Evolutionary conservation across 2,329 filamentous ascomycete species (phyloP).

Genomic region (Chrysoporthe austroafricana): DNA sequence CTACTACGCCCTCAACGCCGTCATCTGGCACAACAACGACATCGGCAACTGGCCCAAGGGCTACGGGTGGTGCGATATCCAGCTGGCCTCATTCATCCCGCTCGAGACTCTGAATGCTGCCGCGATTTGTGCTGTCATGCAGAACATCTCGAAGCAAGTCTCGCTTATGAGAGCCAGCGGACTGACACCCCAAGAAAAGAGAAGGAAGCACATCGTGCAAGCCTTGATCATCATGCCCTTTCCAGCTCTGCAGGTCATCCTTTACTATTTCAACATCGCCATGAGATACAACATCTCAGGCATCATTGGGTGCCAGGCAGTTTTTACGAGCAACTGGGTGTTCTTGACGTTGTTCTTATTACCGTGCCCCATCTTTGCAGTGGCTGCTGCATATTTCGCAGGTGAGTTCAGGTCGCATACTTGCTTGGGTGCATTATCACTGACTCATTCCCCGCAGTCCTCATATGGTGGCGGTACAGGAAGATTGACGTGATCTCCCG

Average conservation of each 20-base stretch:
- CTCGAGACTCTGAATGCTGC: slow-evolving; percentile 51
- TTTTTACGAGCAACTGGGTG: slow-evolving; percentile 51
- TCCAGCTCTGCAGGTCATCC: slow-evolving; percentile 52
- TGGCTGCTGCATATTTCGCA: slow-evolving; percentile 51
- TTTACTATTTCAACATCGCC: slow-evolving; percentile 51
- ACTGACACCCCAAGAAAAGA: slow-evolving; percentile 46
- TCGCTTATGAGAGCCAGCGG: slow-evolving; percentile 47
- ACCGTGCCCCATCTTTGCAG: slow-evolving; percentile 48
- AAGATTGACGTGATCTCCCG: slow-evolving; percentile 47
- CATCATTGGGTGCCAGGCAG: slow-evolving; percentile 53
- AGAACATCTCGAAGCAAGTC: slow-evolving; percentile 56
- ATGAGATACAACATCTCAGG: slow-evolving; percentile 56
- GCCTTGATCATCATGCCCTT: slow-evolving; percentile 59
- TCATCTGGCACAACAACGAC: slow-evolving; percentile 59
- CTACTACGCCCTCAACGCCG: slow-evolving; percentile 52
- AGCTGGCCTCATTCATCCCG: slow-evolving; percentile 43
- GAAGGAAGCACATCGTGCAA: slow-evolving; percentile 49
- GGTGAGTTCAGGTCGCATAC: slow-evolving; percentile 42
- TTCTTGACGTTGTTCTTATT: slow-evolving; percentile 53
- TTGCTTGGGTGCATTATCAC: neutral
- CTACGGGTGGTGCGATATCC: slow-evolving; percentile 57
- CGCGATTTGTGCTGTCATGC: slow-evolving; percentile 59
- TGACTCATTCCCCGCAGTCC: slow-evolving; percentile 17
- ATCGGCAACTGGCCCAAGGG: slow-evolving; percentile 56
- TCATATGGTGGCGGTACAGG: slow-evolving; percentile 45